Conservation (phyloP, 164 flowering plant genomes). For the Chimonanthus praecox region DNA sequence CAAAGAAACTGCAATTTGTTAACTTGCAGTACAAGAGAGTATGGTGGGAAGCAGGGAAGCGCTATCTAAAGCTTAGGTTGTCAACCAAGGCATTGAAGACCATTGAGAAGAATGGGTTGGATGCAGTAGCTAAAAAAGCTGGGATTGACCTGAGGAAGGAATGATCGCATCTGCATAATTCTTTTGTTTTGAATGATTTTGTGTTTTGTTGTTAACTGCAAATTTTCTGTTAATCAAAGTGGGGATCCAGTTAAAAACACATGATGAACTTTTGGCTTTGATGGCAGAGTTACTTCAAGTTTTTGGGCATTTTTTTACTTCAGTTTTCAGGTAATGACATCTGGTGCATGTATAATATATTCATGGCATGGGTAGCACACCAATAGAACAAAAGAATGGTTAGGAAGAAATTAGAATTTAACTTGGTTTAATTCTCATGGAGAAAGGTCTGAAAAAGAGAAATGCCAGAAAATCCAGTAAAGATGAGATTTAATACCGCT, state of each 20-base stretch:
- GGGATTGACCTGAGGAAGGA: background rate
- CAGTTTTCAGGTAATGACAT: too few relatives aligned
- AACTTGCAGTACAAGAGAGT: conserved; percentile 26
- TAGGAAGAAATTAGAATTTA: background rate
- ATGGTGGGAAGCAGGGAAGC: background rate
- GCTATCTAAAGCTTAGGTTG: background rate
- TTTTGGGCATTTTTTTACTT: too few relatives aligned
- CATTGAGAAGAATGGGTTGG: background rate
- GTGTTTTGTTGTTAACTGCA: background rate
- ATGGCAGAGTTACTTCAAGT: background rate
- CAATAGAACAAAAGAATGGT: background rate
- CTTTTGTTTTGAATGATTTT: too few relatives aligned
- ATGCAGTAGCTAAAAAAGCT: background rate
- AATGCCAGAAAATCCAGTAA: too few relatives aligned
- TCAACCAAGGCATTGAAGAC: background rate
- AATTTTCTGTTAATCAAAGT: too few relatives aligned
- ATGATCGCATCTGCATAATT: background rate
- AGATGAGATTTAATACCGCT: too few relatives aligned
- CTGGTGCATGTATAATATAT: too few relatives aligned
- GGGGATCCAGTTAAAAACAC: background rate
- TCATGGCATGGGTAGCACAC: background rate
- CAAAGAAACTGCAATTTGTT: conserved; percentile 81
- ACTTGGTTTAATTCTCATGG: background rate
- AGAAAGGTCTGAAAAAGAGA: background rate
- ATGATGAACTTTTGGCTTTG: background rate